Evolutionary conservation across 139 green algal species (phyloP).

Genomic region (Picochlorum costavermella): DNA sequence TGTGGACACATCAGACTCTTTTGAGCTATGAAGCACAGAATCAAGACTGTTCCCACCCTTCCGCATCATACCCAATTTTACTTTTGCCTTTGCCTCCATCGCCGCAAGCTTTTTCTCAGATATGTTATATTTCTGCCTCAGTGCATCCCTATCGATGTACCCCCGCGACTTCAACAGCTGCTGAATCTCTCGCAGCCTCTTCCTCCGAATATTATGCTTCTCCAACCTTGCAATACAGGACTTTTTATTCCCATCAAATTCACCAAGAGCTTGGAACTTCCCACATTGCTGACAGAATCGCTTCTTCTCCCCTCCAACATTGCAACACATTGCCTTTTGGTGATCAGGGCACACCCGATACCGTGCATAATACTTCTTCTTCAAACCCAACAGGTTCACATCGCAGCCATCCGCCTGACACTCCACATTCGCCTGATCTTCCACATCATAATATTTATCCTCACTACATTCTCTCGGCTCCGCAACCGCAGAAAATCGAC

Average conservation of each 20-base stretch:
- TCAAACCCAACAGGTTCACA: slow-evolving; percentile 41
- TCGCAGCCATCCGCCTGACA: slow-evolving; percentile 61
- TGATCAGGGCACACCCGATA: slow-evolving; percentile 69
- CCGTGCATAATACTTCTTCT: slow-evolving; percentile 63
- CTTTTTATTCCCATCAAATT: slow-evolving; percentile 38
- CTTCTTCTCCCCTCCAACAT: slow-evolving; percentile 12
- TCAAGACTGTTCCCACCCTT: not conserved
- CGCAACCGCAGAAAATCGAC: too few relatives aligned
- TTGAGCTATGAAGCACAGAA: not conserved
- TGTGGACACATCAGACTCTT: not conserved
- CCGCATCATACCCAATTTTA: not conserved
- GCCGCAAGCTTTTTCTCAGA: slow-evolving; percentile 20
- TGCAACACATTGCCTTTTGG: slow-evolving; percentile 35
- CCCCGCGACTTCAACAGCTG: slow-evolving; percentile 25
- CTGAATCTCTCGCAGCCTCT: slow-evolving; percentile 30
- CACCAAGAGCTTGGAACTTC: slow-evolving; percentile 21
- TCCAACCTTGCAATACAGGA: slow-evolving; percentile 39
- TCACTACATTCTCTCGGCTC: too few relatives aligned
- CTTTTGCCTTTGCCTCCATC: slow-evolving; percentile 2
- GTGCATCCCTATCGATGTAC: slow-evolving; percentile 16
- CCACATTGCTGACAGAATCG: slow-evolving; percentile 39
- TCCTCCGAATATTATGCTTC: slow-evolving; percentile 53
- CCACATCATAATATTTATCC: not conserved
- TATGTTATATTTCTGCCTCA: slow-evolving; percentile 19
- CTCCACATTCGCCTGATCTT: not conserved